Percentiles rank a stretch among this genome's conserved stretches.
phyloP scores from a whole-genome alignment of 441 rosid genomes.

The Adansonia gregorii region DNA sequence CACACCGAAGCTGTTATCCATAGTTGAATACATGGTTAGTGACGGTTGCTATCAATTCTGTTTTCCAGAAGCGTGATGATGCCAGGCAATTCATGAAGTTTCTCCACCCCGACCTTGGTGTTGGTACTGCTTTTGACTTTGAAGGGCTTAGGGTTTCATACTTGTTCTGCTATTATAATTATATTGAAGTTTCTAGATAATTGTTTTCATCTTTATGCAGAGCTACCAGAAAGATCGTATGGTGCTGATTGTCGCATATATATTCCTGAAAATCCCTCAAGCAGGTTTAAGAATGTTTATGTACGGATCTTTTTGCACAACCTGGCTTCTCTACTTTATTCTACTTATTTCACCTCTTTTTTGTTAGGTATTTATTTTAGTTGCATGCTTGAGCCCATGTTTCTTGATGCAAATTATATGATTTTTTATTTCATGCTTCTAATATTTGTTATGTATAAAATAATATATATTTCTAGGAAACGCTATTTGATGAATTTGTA shows the following conservation, averaged over 20 bases:
- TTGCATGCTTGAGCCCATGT: slow-evolving; percentile 6
- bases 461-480: slow-evolving; percentile 60
- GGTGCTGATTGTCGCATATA: slow-evolving; percentile 96
- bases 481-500: slow-evolving; percentile 95
- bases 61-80: slow-evolving; percentile 90
- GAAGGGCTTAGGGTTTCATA: not conserved
- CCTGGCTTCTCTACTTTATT: slow-evolving; percentile 16
- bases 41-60: slow-evolving; percentile 27
- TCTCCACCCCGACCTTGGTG: slow-evolving; percentile 97
- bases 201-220: slow-evolving; percentile 50
- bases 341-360: slow-evolving; percentile 37
- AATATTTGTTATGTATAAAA: slow-evolving; percentile 28
- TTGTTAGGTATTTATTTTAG: not conserved
- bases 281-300: slow-evolving; percentile 99
- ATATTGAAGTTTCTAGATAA: not conserved
- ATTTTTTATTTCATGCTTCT: slow-evolving; percentile 29
- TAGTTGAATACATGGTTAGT: slow-evolving; percentile 26
- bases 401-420: not conserved
- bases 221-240: slow-evolving; percentile 96
- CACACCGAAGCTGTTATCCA: not conserved
- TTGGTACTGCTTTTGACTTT: slow-evolving; percentile 60
- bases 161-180: not conserved
- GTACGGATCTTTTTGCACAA: slow-evolving; percentile 77
- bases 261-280: slow-evolving; percentile 79
- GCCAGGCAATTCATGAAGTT: slow-evolving; percentile 98